phyloP scores from a whole-genome alignment of 1,284 basidiomycete genomes.

The Albatrellus sp. region DNA sequence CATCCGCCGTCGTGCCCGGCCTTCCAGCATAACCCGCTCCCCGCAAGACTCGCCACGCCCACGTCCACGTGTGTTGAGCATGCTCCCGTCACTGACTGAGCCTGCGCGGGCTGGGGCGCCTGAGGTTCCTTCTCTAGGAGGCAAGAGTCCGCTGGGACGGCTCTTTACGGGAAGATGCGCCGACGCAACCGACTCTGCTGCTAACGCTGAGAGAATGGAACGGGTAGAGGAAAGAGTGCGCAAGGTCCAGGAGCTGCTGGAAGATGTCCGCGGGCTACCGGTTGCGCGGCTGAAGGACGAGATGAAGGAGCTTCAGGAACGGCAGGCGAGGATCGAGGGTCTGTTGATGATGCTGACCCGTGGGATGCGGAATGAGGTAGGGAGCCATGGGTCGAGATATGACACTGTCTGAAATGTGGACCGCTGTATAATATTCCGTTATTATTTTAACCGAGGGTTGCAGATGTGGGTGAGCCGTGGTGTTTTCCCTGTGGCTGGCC shows the following conservation, averaged over 20 bases:
- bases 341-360: slow-evolving; percentile 39
- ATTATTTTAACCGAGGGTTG: no score
- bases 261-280: slow-evolving; percentile 49
- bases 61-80: slow-evolving; percentile 9
- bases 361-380: slow-evolving; percentile 30
- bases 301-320: slow-evolving; percentile 74
- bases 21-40: slow-evolving; percentile 9
- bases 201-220: slow-evolving; percentile 14
- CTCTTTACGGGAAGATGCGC: slow-evolving; percentile 26
- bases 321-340: slow-evolving; percentile 68
- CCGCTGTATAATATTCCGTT: no score
- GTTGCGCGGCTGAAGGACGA: slow-evolving; percentile 58
- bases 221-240: slow-evolving; percentile 31
- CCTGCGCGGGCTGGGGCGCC: slow-evolving; percentile 11
- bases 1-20: slow-evolving; percentile 3
- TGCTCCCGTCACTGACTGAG: slow-evolving; percentile 15
- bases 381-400: slow-evolving; percentile 14
- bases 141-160: slow-evolving; percentile 39
- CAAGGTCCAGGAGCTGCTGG: slow-evolving; percentile 46
- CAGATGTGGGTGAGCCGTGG: no score
- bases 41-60: slow-evolving; percentile 6
- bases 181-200: slow-evolving; percentile 9
- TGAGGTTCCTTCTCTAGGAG: slow-evolving; percentile 19
- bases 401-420: slow-evolving; percentile 14
- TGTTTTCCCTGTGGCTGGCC: no score